Evolutionary conservation across 2,329 filamentous ascomycete species (phyloP).

Genomic region (Thyridium curvatum): DNA sequence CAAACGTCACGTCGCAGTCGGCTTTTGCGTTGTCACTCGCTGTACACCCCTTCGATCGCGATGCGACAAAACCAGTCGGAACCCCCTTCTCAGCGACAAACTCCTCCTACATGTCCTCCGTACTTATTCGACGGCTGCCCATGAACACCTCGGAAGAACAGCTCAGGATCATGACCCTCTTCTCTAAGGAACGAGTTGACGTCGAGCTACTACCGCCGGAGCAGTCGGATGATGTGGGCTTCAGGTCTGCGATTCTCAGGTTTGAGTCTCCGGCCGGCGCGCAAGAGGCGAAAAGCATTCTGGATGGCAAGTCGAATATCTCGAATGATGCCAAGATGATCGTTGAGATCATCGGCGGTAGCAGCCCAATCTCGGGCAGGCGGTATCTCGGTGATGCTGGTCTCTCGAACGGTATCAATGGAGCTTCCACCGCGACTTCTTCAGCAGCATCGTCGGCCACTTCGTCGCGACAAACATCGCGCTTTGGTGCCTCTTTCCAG

Average conservation of each 20-base stretch:
- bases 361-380: slow-evolving; percentile 22
- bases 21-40: slow-evolving; percentile 25
- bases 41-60: slow-evolving; percentile 31
- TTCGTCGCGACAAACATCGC: slow-evolving; percentile 45
- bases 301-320: slow-evolving; percentile 49
- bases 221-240: slow-evolving; percentile 41
- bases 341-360: slow-evolving; percentile 50
- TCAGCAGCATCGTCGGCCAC: slow-evolving; percentile 38
- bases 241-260: slow-evolving; percentile 44
- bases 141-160: slow-evolving; percentile 46
- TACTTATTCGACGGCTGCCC: slow-evolving; percentile 50
- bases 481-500: slow-evolving; percentile 58
- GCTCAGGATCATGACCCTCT: slow-evolving; percentile 51
- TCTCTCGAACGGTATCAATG: slow-evolving; percentile 16
- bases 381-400: slow-evolving; percentile 14
- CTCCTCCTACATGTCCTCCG: slow-evolving; percentile 27
- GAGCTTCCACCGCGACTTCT: slow-evolving; percentile 22
- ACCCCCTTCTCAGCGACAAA: slow-evolving; percentile 27
- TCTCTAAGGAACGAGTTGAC: slow-evolving; percentile 47
- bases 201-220: slow-evolving; percentile 45
- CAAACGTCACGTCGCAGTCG: slow-evolving; percentile 22
- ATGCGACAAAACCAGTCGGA: slow-evolving; percentile 31
- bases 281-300: slow-evolving; percentile 47
- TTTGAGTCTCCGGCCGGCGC: slow-evolving; percentile 49
- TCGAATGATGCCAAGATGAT: slow-evolving; percentile 44